These are phyloP conservation scores for Cicer judaicum DNA, from an alignment of 306 rosid species.

Conservation along the genomic window DNA sequence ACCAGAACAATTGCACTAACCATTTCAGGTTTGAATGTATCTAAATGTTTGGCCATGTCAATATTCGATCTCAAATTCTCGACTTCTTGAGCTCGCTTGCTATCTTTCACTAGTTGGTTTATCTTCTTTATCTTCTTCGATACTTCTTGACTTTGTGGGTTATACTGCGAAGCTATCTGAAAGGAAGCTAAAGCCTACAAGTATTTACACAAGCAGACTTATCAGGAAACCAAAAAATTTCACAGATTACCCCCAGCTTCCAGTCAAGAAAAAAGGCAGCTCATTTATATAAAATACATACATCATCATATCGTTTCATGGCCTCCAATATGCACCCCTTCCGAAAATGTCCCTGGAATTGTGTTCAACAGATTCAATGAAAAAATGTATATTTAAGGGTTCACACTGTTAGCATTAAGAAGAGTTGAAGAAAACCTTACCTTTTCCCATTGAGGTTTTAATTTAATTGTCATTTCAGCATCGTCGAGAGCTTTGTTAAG, in stretches of 20 bases:
- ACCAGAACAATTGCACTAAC: constrained; percentile 52
- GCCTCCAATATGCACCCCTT: constrained; percentile 97
- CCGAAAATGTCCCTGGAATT: constrained; percentile 89
- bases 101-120: constrained; percentile 70
- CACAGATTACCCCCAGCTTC: constrained; percentile 7
- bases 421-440: constrained; percentile 42
- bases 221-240: constrained; percentile 43
- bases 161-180: constrained; percentile 73
- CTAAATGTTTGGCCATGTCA: constrained; percentile 81
- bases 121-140: constrained; percentile 82
- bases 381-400: constrained; percentile 41
- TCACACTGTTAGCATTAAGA: constrained; percentile 16
- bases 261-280: constrained; percentile 28
- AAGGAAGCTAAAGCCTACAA: constrained; percentile 85
- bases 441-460: constrained; percentile 98
- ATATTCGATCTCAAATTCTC: constrained; percentile 85
- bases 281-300: constrained; percentile 42
- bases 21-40: constrained; percentile 79
- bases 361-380: constrained; percentile 42
- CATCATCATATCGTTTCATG: constrained; percentile 91
- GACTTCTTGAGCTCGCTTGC: constrained; percentile 80
- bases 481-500: constrained; percentile 94
- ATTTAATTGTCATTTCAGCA: constrained; percentile 84
- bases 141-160: constrained; percentile 90
- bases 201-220: constrained; percentile 34